Percentiles rank a stretch among this genome's conserved stretches.
Evolutionary conservation across 1,284 basidiomycete genomes (phyloP).

Genomic region (Xerocomus subilludens): DNA sequence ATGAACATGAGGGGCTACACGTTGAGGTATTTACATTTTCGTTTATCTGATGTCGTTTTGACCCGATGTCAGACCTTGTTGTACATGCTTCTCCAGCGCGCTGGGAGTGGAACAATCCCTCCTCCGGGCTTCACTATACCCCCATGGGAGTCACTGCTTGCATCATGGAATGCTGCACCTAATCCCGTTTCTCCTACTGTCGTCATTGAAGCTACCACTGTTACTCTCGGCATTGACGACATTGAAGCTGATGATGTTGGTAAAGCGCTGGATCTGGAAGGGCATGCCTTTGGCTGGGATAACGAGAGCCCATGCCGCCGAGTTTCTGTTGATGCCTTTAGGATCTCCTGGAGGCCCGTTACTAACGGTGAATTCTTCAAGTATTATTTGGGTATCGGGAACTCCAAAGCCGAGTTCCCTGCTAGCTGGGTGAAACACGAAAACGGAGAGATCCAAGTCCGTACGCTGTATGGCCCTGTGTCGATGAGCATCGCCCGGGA

Average conservation of each 20-base stretch:
- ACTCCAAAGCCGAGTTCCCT: conserved; percentile 60
- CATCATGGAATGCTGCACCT: conserved; percentile 70
- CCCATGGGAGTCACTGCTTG: conserved; percentile 76
- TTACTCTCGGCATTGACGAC: conserved; percentile 89
- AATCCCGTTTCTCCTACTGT: conserved; percentile 60
- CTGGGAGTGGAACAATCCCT: conserved; percentile 79
- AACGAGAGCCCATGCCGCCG: conserved; percentile 83
- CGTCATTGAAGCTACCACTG: conserved; percentile 67
- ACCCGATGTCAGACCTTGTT: conserved; percentile 74
- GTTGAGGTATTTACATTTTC: conserved; percentile 64
- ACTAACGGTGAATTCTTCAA: conserved; percentile 83
- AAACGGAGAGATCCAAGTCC: conserved; percentile 69
- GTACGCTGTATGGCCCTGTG: conserved; percentile 90
- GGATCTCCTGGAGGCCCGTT: conserved; percentile 85
- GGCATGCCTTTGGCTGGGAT: conserved; percentile 95
- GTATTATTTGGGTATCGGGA: conserved; percentile 61
- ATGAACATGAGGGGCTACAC: conserved; percentile 90
- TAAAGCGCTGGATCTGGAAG: conserved; percentile 54
- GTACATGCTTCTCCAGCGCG: conserved; percentile 91
- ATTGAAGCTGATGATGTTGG: conserved; percentile 74
- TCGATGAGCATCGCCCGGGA: conserved; percentile 77
- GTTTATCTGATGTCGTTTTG: conserved; percentile 21
- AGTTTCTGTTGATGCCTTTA: conserved; percentile 71
- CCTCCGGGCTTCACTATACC: conserved; percentile 82
- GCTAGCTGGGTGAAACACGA: conserved; percentile 72